Evolutionary conservation across 441 rosid species (phyloP), one percentile per base, ranked within the genome.

Genomic region (Melastoma candidum): DNA sequence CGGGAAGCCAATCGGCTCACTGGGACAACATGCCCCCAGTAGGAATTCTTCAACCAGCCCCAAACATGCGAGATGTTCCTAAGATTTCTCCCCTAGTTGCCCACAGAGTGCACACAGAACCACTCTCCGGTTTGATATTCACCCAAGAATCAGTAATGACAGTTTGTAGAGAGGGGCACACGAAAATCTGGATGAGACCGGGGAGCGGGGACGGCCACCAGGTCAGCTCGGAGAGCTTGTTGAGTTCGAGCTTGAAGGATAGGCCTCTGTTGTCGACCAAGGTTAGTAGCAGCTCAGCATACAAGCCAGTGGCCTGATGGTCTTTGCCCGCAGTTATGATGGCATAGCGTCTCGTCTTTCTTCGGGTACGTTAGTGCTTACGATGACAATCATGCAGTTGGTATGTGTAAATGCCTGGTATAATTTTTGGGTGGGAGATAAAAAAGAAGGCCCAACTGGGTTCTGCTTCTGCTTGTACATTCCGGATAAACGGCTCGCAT

Each of bases 1-100:
- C 96, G 0, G 99, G 99, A 62, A 94, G 97, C 71, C 99, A 94
- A 51, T 87, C 99, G 7, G 72, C 97, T 44, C 96, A 90, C 53
- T 94, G 96, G 99, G 99, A 94, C 82, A 89, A 68, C 53, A 61
- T 58, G 26, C 49, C 61, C 53, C 94, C 96, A 3, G 52, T 79
- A 49, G 95, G 97, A 3, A 80, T 85, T 57, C 76, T 94, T 61
- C 99, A 87, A 63, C 79, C 95, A 44, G 92, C 99, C 26, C 95
- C 96, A 12, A 84, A 87, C 80, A 85, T 74, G 71, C 80, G 81
- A 13, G 95, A 87, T 22, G 85, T 90, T 46, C 99, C 97, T 3
- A 90, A 94, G 76, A 77, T 94, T 52, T 81, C 97, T 17, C 95
- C 97, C 2, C 62, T 87, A 29, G 79, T 85, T 53, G 82, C 85